A percentile compares a stretch with the other conserved stretches of the same genome.
Conservation (phyloP, 1,139 yeast genomes). For the Hansenula lynferdii region DNA sequence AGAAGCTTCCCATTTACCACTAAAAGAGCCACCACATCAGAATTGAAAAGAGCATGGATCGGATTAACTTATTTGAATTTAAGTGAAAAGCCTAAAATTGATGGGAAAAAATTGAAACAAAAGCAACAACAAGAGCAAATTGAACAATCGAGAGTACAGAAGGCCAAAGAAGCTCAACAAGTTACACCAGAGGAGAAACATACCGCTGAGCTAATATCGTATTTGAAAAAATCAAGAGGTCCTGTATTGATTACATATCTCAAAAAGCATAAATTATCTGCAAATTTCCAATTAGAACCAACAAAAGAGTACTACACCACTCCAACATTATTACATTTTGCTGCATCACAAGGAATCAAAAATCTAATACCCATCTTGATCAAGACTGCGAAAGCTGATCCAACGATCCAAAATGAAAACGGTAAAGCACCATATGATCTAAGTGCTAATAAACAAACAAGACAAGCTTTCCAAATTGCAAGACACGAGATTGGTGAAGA, state of each 20-base stretch:
- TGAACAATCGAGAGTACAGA: slow-evolving; percentile 14
- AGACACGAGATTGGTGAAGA: slow-evolving; percentile 66
- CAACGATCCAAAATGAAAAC: slow-evolving; percentile 45
- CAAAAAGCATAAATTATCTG: slow-evolving; percentile 48
- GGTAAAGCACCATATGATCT: slow-evolving; percentile 68
- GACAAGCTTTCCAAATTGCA: slow-evolving; percentile 61
- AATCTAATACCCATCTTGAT: slow-evolving; percentile 68
- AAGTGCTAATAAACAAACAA: slow-evolving; percentile 38
- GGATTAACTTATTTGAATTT: slow-evolving; percentile 59
- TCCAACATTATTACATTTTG: slow-evolving; percentile 79
- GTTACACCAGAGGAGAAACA: slow-evolving; percentile 38
- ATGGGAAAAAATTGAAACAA: slow-evolving; percentile 17
- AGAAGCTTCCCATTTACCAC: slow-evolving; percentile 84
- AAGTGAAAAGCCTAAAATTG: slow-evolving; percentile 47
- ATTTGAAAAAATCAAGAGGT: slow-evolving; percentile 71
- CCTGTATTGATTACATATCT: slow-evolving; percentile 67
- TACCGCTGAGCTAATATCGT: slow-evolving; percentile 50
- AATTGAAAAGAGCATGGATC: slow-evolving; percentile 81
- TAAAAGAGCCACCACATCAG: slow-evolving; percentile 78
- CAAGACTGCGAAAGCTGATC: slow-evolving; percentile 65
- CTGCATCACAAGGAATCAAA: slow-evolving; percentile 60
- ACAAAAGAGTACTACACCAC: slow-evolving; percentile 41
- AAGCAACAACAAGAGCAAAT: slow-evolving; percentile 24
- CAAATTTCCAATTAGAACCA: slow-evolving; percentile 54
- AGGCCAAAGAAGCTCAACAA: slow-evolving; percentile 20